A percentile compares a stretch with the other conserved stretches of the same genome.
These are phyloP conservation scores for Hsuehochloa calcarea DNA, from an alignment of 176 grass and related monocot genomes.

Conservation along the genomic window DNA sequence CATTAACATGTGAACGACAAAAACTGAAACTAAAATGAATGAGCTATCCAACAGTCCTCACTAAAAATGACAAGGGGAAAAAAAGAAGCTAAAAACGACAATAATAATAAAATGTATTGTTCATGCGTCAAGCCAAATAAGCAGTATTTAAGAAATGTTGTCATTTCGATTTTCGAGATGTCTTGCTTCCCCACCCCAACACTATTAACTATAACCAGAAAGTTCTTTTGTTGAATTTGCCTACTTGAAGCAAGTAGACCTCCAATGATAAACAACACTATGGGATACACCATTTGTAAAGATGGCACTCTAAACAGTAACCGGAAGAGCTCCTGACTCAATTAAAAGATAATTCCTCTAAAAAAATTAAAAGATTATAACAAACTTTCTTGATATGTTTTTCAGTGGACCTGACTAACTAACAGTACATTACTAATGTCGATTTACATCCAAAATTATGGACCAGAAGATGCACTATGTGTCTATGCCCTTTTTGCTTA, in stretches of 20 bases:
- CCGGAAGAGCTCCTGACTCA: background rate
- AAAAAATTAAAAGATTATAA: background rate
- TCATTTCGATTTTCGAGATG: background rate
- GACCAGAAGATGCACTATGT: background rate
- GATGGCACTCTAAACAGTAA: background rate
- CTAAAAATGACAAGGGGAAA: background rate
- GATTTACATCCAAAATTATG: background rate
- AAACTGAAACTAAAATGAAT: background rate
- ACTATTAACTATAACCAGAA: background rate
- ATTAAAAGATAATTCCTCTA: background rate
- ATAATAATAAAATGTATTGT: background rate
- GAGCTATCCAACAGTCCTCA: background rate
- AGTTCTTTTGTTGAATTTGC: background rate
- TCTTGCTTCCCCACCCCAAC: background rate
- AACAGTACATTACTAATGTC: background rate
- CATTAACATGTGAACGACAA: constrained; percentile 3
- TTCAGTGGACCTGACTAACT: constrained; percentile 12
- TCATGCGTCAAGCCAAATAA: background rate
- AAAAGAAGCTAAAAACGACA: background rate
- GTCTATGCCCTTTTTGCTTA: background rate
- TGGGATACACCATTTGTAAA: background rate
- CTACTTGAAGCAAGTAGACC: constrained; percentile 4
- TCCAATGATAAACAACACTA: background rate
- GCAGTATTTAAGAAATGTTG: background rate
- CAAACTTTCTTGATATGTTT: background rate